Conservation (phyloP, 228 moss, liverwort and hornwort species). For the Sphagnum fallax region DNA sequence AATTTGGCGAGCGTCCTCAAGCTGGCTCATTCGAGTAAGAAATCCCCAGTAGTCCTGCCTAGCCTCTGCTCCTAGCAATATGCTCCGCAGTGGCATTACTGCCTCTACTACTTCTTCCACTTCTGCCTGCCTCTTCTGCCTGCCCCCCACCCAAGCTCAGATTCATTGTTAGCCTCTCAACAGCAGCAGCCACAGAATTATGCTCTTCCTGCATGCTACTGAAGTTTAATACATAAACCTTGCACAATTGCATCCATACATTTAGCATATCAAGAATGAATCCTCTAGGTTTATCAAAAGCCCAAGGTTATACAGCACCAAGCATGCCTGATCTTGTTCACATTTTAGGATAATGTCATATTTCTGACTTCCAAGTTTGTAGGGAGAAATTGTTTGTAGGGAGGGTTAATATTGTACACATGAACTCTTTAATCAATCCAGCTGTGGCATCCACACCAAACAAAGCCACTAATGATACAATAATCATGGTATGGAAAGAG, state of each 20-base stretch:
- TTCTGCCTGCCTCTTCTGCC: slow-evolving; percentile 25
- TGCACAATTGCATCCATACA: neutral
- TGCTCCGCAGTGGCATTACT: slow-evolving; percentile 35
- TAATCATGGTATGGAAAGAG: neutral
- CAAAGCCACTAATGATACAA: no score
- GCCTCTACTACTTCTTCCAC: slow-evolving; percentile 22
- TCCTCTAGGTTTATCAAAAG: neutral
- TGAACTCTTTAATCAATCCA: no score
- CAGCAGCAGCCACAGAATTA: neutral
- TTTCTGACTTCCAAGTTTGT: neutral
- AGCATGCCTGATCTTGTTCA: neutral
- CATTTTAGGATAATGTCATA: neutral
- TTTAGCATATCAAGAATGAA: neutral
- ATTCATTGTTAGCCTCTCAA: neutral
- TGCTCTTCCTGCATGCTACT: neutral
- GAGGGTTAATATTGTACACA: no score
- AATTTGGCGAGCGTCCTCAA: slow-evolving; percentile 1
- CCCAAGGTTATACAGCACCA: no score
- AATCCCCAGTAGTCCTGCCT: slow-evolving; percentile 37
- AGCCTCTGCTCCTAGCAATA: slow-evolving; percentile 23
- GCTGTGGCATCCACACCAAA: no score
- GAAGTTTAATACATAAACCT: neutral
- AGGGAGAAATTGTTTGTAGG: neutral
- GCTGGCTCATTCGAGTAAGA: slow-evolving; percentile 20
- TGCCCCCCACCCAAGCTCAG: slow-evolving; percentile 8